Base-by-base conservation (phyloP, 441 rosid species). In the Pelargonium fulgidum region DNA sequence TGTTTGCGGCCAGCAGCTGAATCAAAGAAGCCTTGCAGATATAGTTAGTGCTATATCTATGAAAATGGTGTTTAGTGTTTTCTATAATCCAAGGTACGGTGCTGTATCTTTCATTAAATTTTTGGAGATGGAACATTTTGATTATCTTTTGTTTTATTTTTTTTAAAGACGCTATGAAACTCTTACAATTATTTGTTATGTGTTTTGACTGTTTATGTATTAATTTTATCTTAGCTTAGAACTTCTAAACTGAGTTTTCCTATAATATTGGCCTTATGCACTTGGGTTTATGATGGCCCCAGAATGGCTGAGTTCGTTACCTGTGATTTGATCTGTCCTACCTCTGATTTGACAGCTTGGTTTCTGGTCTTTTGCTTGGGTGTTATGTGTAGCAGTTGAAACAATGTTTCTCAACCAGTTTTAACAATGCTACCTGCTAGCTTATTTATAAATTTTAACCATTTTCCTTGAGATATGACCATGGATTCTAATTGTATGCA, bases 21-120 rank as follows among this genome's bases (percentile, higher is more conserved):
- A 68, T 68, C 81, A 83, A 0, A 73, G 71, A 69, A 73, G 82
- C 75, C 86, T 89, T 72, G 84, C 96, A 36, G 73, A 68, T 12
- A 94, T 85, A 67, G 86, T 88, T 70, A 83, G 80, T 81, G 98
- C 97, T 68, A 56, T 89, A 66, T 83, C 89, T 59, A 84, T 80
- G 39, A 85, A 84, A 54, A 84, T 82, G 77, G 73, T 79, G 77
- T 93, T 93, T 74, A 84, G 80, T 77, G 96, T 89, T 33, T 81
- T 83, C 74, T 93, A 89, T 73, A 85, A 94, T 80, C 98, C 98
- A 76, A 91, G 97, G 98, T 93, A 89, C 48, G 7, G 8, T 42
- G 47, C 47, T 42, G 9, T 11, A 24, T 24, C 26, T 24, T 11
- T 7, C 47, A 2, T 42, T 42, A 3, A 4, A 5, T 42, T 42